Evolutionary conservation across 768 basidiomycete species (phyloP).

Genomic region (Tephrocybe sp.): DNA sequence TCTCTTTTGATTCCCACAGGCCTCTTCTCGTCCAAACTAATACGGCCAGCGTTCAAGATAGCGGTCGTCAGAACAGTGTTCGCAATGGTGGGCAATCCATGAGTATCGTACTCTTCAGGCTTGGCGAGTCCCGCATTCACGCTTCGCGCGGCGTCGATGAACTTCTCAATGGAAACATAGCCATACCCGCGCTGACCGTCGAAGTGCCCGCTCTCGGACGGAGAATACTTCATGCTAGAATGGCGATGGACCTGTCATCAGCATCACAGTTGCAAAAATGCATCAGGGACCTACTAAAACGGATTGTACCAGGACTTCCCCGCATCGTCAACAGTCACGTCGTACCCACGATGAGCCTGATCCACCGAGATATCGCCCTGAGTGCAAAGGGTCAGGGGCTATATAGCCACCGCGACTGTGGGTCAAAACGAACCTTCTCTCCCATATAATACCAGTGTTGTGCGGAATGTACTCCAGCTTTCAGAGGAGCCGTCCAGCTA

Average conservation of each 20-base stretch:
- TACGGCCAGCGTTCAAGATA: constrained; percentile 87
- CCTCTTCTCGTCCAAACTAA: constrained; percentile 88
- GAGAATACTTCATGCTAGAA: constrained; percentile 89
- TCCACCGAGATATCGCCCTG: constrained; percentile 92
- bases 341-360: constrained; percentile 94
- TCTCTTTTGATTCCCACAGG: constrained; percentile 75
- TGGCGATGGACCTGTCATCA: constrained; percentile 4
- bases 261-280: background rate
- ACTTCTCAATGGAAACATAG: constrained; percentile 90
- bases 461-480: constrained; percentile 85
- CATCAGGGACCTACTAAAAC: constrained; percentile 67
- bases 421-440: constrained; percentile 59
- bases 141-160: constrained; percentile 78
- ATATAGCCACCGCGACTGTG: background rate
- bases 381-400: constrained; percentile 11
- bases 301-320: constrained; percentile 90
- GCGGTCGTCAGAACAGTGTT: constrained; percentile 88
- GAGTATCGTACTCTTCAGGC: constrained; percentile 73
- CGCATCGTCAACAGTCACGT: constrained; percentile 80
- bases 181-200: constrained; percentile 95
- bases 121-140: constrained; percentile 72
- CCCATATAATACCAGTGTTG: constrained; percentile 97
- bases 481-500: constrained; percentile 91
- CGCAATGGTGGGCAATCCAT: constrained; percentile 83
- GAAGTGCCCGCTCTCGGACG: constrained; percentile 89